A percentile compares a stretch with the other conserved stretches of the same genome.
Conservation (phyloP, 345 rosid genomes). For the Turnera subulata region DNA sequence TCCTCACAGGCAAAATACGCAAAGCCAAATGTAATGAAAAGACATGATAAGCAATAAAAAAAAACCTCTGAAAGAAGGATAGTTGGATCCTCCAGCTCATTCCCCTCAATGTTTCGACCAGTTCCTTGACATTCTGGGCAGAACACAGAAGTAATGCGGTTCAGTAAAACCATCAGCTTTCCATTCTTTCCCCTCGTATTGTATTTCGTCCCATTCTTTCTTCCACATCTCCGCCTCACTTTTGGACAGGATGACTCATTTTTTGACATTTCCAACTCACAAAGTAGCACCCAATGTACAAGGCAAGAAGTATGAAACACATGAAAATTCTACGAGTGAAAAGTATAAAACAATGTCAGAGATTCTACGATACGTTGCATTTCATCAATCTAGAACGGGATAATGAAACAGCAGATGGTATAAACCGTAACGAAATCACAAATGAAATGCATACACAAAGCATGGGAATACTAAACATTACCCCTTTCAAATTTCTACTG, state of each 20-base stretch:
- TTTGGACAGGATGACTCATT: slow-evolving; percentile 37
- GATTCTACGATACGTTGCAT: too few species aligned
- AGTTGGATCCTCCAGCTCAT: slow-evolving; percentile 53
- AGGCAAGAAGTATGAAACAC: slow-evolving; percentile 88
- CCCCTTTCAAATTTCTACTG: slow-evolving; percentile 80
- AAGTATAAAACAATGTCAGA: background rate
- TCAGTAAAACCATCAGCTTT: slow-evolving; percentile 23
- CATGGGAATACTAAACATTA: slow-evolving; percentile 19
- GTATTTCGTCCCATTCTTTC: slow-evolving; percentile 44
- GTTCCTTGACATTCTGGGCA: slow-evolving; percentile 98
- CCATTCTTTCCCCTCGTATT: slow-evolving; percentile 29
- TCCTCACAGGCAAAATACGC: too few species aligned
- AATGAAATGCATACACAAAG: background rate
- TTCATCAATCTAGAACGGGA: too few species aligned
- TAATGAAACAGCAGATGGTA: too few species aligned
- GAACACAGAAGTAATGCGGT: slow-evolving; percentile 54
- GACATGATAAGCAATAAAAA: background rate
- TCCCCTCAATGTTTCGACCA: slow-evolving; percentile 52
- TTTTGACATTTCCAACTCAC: slow-evolving; percentile 60
- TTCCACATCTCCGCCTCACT: slow-evolving; percentile 48
- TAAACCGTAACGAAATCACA: background rate
- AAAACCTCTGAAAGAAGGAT: slow-evolving; percentile 79
- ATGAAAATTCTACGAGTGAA: slow-evolving; percentile 64
- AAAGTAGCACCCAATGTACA: slow-evolving; percentile 81
- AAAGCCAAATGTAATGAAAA: background rate